Evolutionary conservation across 2,329 filamentous ascomycete genomes (phyloP).

Genomic region (Cordyceps cateniannulata): DNA sequence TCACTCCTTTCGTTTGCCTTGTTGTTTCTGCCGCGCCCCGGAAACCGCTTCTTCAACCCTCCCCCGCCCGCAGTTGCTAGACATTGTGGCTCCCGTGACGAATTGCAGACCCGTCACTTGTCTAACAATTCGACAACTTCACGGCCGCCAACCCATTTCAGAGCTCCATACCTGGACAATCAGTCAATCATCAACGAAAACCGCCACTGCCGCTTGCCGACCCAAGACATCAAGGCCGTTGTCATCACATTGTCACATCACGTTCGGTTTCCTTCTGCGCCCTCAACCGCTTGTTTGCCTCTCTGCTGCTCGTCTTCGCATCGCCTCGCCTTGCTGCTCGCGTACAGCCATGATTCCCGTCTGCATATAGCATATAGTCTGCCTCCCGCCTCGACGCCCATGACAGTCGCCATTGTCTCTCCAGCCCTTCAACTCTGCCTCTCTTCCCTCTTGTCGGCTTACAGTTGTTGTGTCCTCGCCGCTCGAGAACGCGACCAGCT

Average conservation of each 20-base stretch:
- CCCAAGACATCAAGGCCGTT: neutral
- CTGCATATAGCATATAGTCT: neutral
- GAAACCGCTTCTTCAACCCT: neutral
- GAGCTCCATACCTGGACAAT: neutral
- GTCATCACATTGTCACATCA: neutral
- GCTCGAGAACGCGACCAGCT: neutral
- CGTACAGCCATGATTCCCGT: constrained; percentile 4
- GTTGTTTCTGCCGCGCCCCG: neutral
- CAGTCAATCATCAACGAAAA: neutral
- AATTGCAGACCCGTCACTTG: neutral
- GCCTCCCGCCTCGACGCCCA: neutral
- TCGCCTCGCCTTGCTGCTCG: neutral
- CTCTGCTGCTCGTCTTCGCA: neutral
- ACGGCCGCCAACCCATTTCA: neutral
- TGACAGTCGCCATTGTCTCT: neutral
- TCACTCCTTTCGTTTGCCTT: neutral
- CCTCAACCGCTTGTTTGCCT: neutral
- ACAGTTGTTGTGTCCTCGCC: neutral
- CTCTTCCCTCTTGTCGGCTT: neutral
- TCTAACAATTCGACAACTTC: constrained; percentile 5
- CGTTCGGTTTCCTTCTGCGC: neutral
- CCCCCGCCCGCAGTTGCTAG: constrained; percentile 5
- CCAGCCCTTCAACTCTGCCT: neutral
- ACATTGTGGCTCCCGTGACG: constrained; percentile 8
- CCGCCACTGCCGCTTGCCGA: neutral